Percentiles rank a stretch among this genome's conserved stretches.
Evolutionary conservation across 768 basidiomycete species (phyloP).

Genomic region (Floccularia luteovirens): DNA sequence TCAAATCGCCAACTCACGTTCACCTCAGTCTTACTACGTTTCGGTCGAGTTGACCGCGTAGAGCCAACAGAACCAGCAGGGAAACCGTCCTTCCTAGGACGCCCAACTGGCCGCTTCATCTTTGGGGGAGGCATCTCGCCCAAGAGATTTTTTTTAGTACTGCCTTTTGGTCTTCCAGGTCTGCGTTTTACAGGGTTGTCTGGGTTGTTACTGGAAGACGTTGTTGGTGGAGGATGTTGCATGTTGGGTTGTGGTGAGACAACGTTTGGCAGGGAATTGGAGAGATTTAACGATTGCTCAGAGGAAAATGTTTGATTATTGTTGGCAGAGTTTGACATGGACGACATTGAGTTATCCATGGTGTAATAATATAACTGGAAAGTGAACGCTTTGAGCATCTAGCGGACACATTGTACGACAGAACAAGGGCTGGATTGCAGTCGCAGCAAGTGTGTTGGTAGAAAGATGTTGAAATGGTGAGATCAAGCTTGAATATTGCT

Average conservation of each 20-base stretch:
- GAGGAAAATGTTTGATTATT: background rate
- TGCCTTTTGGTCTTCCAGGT: conserved; percentile 75
- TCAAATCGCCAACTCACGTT: conserved; percentile 1
- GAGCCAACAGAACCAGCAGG: conserved; percentile 68
- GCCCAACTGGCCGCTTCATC: conserved; percentile 71
- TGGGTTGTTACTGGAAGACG: background rate
- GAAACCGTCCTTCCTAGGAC: conserved; percentile 76
- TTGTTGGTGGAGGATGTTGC: background rate
- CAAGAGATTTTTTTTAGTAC: conserved; percentile 57
- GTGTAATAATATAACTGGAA: conserved; percentile 2
- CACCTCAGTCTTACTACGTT: conserved; percentile 1
- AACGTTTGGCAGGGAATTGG: background rate
- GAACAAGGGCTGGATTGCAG: no score
- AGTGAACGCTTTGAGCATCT: conserved; percentile 3
- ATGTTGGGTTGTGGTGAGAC: background rate
- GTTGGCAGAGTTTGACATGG: background rate
- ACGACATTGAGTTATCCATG: conserved; percentile 4
- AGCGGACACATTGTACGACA: background rate
- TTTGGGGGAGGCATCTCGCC: conserved; percentile 33
- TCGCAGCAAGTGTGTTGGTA: no score
- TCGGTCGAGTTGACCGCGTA: conserved; percentile 16
- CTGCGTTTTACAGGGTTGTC: conserved; percentile 42
- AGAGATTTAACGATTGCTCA: conserved; percentile 1
- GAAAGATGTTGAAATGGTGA: no score
- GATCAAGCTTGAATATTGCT: no score